These are phyloP conservation scores for Dictyostelium intermedium DNA, from an alignment of 78 protist genomes.

Conservation along the genomic window DNA sequence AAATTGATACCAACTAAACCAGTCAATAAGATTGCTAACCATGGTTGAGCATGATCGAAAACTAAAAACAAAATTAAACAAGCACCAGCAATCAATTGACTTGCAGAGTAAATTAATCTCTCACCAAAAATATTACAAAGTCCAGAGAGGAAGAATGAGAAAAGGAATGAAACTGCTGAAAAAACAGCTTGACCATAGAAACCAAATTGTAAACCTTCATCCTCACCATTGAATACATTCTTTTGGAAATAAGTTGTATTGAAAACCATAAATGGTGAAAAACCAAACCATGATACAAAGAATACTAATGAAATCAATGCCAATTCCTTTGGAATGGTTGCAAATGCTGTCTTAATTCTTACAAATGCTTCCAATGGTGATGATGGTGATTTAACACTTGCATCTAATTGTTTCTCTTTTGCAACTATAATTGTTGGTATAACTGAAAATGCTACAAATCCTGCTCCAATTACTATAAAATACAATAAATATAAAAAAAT, in stretches of 20 bases:
- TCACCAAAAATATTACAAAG: slow-evolving; percentile 1
- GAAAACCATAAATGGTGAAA: slow-evolving; percentile 64
- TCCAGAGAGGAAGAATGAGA: slow-evolving; percentile 31
- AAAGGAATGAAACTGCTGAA: slow-evolving; percentile 30
- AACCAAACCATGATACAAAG: slow-evolving; percentile 75
- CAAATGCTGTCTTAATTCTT: slow-evolving; percentile 38
- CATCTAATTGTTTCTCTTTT: slow-evolving; percentile 34
- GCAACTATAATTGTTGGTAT: slow-evolving; percentile 65
- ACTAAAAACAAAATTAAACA: slow-evolving; percentile 20
- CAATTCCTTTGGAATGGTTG: slow-evolving; percentile 36
- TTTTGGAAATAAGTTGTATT: slow-evolving; percentile 39
- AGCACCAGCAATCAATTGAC: slow-evolving; percentile 53
- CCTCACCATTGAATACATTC: slow-evolving; percentile 6
- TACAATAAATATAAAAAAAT: too few relatives aligned
- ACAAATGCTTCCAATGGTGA: slow-evolving; percentile 26
- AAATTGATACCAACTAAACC: slow-evolving; percentile 46
- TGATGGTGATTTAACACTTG: not conserved
- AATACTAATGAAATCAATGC: slow-evolving; percentile 42
- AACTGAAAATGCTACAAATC: slow-evolving; percentile 8
- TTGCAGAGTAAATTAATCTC: not conserved
- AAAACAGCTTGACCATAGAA: slow-evolving; percentile 59
- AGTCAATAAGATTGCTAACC: slow-evolving; percentile 39
- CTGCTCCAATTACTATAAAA: slow-evolving; percentile 49
- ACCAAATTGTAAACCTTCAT: slow-evolving; percentile 54
- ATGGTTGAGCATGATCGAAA: not conserved